Base-by-base conservation (phyloP, 345 rosid genomes). In the Salix exigua region DNA sequence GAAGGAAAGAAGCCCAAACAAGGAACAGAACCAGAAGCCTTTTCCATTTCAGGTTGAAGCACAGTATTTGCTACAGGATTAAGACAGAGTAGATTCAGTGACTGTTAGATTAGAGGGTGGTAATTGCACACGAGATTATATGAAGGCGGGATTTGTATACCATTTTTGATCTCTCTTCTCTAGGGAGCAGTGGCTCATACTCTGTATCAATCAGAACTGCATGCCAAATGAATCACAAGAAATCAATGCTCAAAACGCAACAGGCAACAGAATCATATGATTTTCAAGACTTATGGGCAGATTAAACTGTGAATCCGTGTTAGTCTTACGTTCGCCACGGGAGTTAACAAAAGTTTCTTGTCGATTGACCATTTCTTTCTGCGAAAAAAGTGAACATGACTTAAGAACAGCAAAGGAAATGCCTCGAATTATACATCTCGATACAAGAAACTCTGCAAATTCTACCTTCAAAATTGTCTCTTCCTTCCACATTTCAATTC, bases 401-500 rank as follows among this genome's bases (percentile, higher is more conserved):
- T 6, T 12, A 21, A 35, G 26, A 5, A 51, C 1, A 23, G 31
- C 18, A 17, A 48, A 23, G 2, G 61, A 58, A 23, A 77, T 51
- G 13, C 55, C 40, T 73, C 63, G 7, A 73, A n/a, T 23, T 46
- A 40, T 9, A 2, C 35, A 42, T 60, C 51, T 40, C 19, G 13
- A 23, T 44, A 12, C n/a, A 38, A 17, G 21, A 6, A 42, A 21
- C 21, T 16, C 5, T 6, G 25, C 28, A 25, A 66, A 14, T 11
- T 13, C 60, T 60, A 90, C 99, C 88, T 91, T 95, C 65, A 91
- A 66, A 69, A 90, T 77, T 9, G 96, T 89, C 85, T 95, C 98
- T 38, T 88, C 94, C 74, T 93, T 93, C 99, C 99, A 95, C 98
- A 95, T 95, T 65, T 84, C 86, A 75, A 89, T 67, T 4, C 86